A percentile compares a stretch with the other conserved stretches of the same genome.
Evolutionary conservation across 257 asterid species (phyloP).

Genomic region (Gentiana dahurica): DNA sequence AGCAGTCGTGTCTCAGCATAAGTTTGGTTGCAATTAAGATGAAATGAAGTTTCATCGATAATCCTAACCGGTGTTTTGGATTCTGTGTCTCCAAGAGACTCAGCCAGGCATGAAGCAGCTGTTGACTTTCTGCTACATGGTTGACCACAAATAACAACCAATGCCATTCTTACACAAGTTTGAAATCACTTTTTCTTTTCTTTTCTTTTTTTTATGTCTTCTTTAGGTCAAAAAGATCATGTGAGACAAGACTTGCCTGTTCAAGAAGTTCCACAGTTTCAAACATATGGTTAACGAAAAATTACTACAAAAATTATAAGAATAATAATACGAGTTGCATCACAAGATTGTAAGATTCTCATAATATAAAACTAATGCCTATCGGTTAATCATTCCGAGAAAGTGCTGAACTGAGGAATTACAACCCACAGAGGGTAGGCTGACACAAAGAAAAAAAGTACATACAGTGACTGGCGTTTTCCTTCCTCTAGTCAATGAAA

Average conservation of each 20-base stretch:
- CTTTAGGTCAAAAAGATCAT: neutral
- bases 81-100: slow-evolving; percentile 73
- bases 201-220: neutral
- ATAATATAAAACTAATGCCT: no score
- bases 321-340: no score
- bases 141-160: slow-evolving; percentile 96
- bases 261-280: neutral
- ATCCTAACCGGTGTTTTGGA: slow-evolving; percentile 51
- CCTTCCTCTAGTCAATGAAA: no score
- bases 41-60: slow-evolving; percentile 70
- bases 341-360: no score
- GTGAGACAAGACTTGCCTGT: neutral
- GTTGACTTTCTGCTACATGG: slow-evolving; percentile 93
- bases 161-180: slow-evolving; percentile 49
- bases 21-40: slow-evolving; percentile 73
- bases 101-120: slow-evolving; percentile 60
- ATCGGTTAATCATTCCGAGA: no score
- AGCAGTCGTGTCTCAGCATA: slow-evolving; percentile 66
- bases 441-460: no score
- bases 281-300: no score
- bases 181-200: neutral
- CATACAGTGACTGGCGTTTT: no score
- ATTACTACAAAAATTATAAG: no score
- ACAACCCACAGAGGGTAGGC: no score
- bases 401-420: no score